Conservation (phyloP, 768 basidiomycete species). For the Tephrocybe rancida region DNA sequence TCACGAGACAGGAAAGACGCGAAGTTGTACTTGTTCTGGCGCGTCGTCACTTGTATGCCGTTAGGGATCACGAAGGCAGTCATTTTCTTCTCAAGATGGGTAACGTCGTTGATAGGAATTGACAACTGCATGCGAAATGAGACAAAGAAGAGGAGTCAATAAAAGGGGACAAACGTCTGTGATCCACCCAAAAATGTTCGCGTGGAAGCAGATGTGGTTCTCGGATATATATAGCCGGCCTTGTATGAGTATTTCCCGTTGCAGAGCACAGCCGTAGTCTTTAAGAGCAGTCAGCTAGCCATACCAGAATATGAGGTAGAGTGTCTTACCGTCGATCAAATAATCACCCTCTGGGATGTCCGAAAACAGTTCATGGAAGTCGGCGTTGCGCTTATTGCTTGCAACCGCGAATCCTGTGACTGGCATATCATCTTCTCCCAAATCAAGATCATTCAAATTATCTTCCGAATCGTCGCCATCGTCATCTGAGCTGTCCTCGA, state of each 20-base stretch:
- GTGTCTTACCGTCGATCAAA: slow-evolving; percentile 86
- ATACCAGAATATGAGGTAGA: slow-evolving; percentile 7
- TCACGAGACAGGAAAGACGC: slow-evolving; percentile 97
- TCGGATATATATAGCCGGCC: slow-evolving; percentile 96
- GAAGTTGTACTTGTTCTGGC: slow-evolving; percentile 86
- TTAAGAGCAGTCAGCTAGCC: slow-evolving; percentile 6
- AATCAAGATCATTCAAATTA: slow-evolving; percentile 42
- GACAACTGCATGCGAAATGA: slow-evolving; percentile 57
- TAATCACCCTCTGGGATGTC: slow-evolving; percentile 94
- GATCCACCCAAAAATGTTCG: slow-evolving; percentile 99
- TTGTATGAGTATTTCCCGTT: slow-evolving; percentile 95
- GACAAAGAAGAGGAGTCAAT: slow-evolving; percentile 17
- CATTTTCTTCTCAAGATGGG: slow-evolving; percentile 92
- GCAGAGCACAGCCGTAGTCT: slow-evolving; percentile 98
- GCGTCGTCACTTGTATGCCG: slow-evolving; percentile 88
- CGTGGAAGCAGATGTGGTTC: slow-evolving; percentile 99
- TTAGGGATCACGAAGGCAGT: slow-evolving; percentile 98
- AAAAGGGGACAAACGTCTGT: slow-evolving; percentile 72
- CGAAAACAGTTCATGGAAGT: slow-evolving; percentile 94
- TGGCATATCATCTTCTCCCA: slow-evolving; percentile 78
- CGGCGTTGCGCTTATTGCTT: slow-evolving; percentile 90
- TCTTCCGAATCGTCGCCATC: slow-evolving; percentile 33
- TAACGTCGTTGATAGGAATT: slow-evolving; percentile 88
- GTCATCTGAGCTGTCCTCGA: slow-evolving; percentile 38
- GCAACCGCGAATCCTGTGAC: slow-evolving; percentile 98